These are phyloP conservation scores for Populus tomentosa DNA, from an alignment of 441 rosid species.

Conservation along the genomic window DNA sequence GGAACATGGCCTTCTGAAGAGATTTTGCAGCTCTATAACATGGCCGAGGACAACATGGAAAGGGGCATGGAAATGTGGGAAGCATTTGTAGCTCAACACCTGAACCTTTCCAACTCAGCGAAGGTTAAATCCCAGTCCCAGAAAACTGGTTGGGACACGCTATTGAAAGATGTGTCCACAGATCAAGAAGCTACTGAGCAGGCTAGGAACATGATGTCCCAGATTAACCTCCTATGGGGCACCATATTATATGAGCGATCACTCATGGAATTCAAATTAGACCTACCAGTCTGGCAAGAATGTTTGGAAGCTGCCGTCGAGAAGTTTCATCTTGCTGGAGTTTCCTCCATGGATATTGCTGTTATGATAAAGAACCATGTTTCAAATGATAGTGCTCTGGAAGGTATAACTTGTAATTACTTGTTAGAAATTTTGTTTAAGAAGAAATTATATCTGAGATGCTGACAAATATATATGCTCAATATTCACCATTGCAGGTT, in stretches of 20 bases:
- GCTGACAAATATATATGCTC: slow-evolving; percentile 10
- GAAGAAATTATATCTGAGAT: slow-evolving; percentile 8
- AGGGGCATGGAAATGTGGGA: slow-evolving; percentile 93
- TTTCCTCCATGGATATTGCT: slow-evolving; percentile 79
- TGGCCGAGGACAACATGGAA: slow-evolving; percentile 89
- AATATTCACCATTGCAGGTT: slow-evolving; percentile 34
- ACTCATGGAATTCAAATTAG: slow-evolving; percentile 74
- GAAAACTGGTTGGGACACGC: slow-evolving; percentile 50
- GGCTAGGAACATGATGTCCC: slow-evolving; percentile 65
- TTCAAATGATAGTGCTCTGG: slow-evolving; percentile 61
- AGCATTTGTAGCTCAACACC: slow-evolving; percentile 61
- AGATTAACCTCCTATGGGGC: slow-evolving; percentile 89
- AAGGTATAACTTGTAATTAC: slow-evolving; percentile 45
- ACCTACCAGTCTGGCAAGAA: slow-evolving; percentile 83
- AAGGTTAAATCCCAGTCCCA: slow-evolving; percentile 38
- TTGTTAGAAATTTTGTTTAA: background rate
- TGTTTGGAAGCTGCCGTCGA: slow-evolving; percentile 88
- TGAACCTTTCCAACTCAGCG: slow-evolving; percentile 44
- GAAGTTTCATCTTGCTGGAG: slow-evolving; percentile 96
- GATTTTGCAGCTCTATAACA: slow-evolving; percentile 72
- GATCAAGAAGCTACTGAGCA: slow-evolving; percentile 59
- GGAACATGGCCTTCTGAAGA: slow-evolving; percentile 63
- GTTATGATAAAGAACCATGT: slow-evolving; percentile 91
- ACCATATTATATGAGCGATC: slow-evolving; percentile 95
- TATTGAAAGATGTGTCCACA: slow-evolving; percentile 43